Conservation (phyloP, 2,329 filamentous ascomycete species). For the Aspergillus sp. region DNA sequence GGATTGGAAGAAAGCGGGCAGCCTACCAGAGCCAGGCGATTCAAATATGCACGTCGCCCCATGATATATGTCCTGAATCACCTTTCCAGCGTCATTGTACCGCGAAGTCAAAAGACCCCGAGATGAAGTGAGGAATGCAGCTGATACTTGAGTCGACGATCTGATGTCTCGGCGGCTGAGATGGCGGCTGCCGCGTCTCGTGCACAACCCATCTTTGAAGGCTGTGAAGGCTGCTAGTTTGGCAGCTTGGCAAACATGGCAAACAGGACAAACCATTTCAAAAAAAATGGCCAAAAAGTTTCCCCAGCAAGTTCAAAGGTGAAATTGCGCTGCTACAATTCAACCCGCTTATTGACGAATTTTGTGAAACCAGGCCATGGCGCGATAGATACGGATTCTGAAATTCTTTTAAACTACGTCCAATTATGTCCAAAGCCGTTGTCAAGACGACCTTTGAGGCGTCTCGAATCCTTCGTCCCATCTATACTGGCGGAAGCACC, state of each 20-base stretch:
- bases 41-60: constrained; percentile 52
- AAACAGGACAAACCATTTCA: constrained; percentile 31
- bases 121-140: background rate
- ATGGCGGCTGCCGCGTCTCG: constrained; percentile 25
- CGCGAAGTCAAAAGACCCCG: background rate
- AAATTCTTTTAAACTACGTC: constrained; percentile 1
- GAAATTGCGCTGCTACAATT: constrained; percentile 19
- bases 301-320: constrained; percentile 24
- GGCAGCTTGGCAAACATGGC: constrained; percentile 32
- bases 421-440: constrained; percentile 55
- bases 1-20: constrained; percentile 12
- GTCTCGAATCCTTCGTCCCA: constrained; percentile 81
- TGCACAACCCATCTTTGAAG: constrained; percentile 37
- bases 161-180: constrained; percentile 24
- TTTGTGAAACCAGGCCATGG: constrained; percentile 24
- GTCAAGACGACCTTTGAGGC: constrained; percentile 89
- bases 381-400: constrained; percentile 19
- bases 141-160: background rate
- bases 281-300: constrained; percentile 43
- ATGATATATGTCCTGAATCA: constrained; percentile 29
- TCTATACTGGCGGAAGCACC: constrained; percentile 90
- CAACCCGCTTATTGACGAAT: constrained; percentile 20
- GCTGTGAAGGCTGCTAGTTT: background rate
- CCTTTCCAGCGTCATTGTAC: constrained; percentile 5
- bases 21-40: constrained; percentile 52